Evolutionary conservation across 2,329 filamentous ascomycete genomes (phyloP).

Genomic region (Cladophialophora exuberans): DNA sequence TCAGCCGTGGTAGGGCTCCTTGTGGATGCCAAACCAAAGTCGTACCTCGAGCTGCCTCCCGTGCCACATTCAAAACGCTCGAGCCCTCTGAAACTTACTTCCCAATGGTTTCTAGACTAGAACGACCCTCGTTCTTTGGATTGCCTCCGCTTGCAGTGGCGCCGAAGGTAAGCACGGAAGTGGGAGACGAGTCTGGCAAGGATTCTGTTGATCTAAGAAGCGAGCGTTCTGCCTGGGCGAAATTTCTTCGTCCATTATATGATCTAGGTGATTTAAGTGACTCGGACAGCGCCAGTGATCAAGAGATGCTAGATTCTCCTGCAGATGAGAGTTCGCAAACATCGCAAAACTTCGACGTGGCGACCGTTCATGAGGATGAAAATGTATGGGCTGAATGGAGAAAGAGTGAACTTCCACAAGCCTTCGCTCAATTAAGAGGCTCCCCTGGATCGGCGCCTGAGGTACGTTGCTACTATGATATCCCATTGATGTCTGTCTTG

Average conservation of each 20-base stretch:
- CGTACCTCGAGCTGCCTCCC: slow-evolving; percentile 1
- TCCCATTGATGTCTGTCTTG: background rate
- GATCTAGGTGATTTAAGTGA: too few relatives aligned
- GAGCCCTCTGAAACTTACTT: slow-evolving; percentile 18
- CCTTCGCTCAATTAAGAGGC: slow-evolving; percentile 1
- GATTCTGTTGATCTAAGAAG: background rate
- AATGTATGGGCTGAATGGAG: slow-evolving; percentile 17
- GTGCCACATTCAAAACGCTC: slow-evolving; percentile 16
- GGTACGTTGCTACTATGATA: background rate
- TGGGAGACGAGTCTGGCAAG: background rate
- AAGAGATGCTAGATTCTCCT: too few relatives aligned
- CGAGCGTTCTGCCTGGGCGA: too few relatives aligned
- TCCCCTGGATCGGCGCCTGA: background rate
- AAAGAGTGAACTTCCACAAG: background rate
- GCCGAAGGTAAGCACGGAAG: background rate
- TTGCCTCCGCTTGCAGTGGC: slow-evolving; percentile 1
- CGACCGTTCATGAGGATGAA: slow-evolving; percentile 6
- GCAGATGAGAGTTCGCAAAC: too few relatives aligned
- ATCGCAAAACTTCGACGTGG: too few relatives aligned
- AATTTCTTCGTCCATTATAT: too few relatives aligned
- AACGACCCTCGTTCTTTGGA: slow-evolving; percentile 19
- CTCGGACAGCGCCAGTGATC: too few relatives aligned
- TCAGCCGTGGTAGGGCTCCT: background rate
- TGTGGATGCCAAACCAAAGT: slow-evolving; percentile 16
- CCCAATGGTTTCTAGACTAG: slow-evolving; percentile 20